Evolutionary conservation across 2,329 filamentous ascomycete genomes (phyloP).

Genomic region (Talaromyces sp.): DNA sequence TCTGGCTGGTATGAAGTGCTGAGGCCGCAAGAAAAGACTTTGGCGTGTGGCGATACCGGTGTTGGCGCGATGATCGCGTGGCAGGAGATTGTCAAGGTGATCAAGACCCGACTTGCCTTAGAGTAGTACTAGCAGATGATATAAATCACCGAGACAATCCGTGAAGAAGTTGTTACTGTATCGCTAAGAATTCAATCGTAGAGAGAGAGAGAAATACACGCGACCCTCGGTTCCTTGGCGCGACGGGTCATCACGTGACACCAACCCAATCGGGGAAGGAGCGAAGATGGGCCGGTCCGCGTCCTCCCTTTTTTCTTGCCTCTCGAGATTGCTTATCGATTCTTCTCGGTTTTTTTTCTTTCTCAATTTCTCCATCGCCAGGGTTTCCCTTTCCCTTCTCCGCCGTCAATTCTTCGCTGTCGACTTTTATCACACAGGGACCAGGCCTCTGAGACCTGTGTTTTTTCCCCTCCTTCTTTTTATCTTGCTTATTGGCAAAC

Average conservation of each 20-base stretch:
- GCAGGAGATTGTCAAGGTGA: slow-evolving; percentile 64
- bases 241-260: background rate
- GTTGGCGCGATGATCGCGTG: slow-evolving; percentile 80
- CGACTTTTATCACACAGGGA: background rate
- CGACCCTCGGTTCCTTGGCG: background rate
- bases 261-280: background rate
- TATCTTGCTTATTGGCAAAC: background rate
- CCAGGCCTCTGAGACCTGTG: background rate
- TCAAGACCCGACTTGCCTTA: slow-evolving; percentile 45
- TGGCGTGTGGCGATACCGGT: slow-evolving; percentile 83
- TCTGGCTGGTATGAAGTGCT: slow-evolving; percentile 66
- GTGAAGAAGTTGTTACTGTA: background rate
- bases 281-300: background rate
- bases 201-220: no score
- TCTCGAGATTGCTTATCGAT: slow-evolving; percentile 1
- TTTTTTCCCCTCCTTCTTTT: slow-evolving; percentile 9
- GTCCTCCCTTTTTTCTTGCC: background rate
- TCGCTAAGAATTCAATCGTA: background rate
- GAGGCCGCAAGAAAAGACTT: slow-evolving; percentile 44
- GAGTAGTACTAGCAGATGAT: background rate
- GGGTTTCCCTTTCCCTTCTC: background rate
- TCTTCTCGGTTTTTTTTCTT: background rate
- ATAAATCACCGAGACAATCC: background rate
- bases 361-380: background rate
- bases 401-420: background rate